A percentile compares a stretch with the other conserved stretches of the same genome.
Conservation (phyloP, 768 basidiomycete genomes). For the Russula griseocarnosa region DNA sequence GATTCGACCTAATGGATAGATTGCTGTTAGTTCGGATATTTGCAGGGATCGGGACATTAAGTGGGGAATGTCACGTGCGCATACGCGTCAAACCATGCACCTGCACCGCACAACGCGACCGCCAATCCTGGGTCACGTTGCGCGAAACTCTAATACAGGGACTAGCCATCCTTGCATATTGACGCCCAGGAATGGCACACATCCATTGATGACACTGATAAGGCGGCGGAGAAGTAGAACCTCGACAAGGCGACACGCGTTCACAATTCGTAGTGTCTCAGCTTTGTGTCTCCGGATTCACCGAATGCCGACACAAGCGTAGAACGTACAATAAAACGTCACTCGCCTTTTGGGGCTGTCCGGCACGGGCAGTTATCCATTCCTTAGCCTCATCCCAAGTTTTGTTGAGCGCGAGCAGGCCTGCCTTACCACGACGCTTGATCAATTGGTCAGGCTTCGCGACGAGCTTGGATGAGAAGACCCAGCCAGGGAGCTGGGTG, state of each 20-base stretch:
- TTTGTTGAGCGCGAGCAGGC: conserved; percentile 92
- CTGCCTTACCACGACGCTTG: conserved; percentile 98
- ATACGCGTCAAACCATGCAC: conserved; percentile 11
- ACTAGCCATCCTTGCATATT: conserved; percentile 11
- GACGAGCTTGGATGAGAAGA: conserved; percentile 82
- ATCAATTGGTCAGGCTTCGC: conserved; percentile 98
- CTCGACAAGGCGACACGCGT: not conserved
- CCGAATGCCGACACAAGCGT: conserved; percentile 4
- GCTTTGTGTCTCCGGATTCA: conserved; percentile 9
- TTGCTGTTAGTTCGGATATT: conserved; percentile 9
- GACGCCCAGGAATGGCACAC: not conserved
- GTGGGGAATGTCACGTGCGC: conserved; percentile 26
- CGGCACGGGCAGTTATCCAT: conserved; percentile 86
- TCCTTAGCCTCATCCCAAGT: conserved; percentile 79
- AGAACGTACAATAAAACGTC: not conserved
- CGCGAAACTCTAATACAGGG: conserved; percentile 7
- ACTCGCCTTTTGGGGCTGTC: conserved; percentile 85
- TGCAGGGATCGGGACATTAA: not conserved
- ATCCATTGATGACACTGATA: conserved; percentile 14
- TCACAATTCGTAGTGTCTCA: conserved; percentile 11
- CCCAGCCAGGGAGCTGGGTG: conserved; percentile 68
- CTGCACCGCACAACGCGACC: too few relatives aligned
- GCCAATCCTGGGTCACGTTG: conserved; percentile 6
- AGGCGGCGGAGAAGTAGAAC: conserved; percentile 1
- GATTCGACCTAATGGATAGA: conserved; percentile 68